Percentiles rank a stretch among this genome's conserved stretches.
These are phyloP conservation scores for Dissophora ornata DNA, from an alignment of 192 early-diverging fungal species.

Conservation along the genomic window DNA sequence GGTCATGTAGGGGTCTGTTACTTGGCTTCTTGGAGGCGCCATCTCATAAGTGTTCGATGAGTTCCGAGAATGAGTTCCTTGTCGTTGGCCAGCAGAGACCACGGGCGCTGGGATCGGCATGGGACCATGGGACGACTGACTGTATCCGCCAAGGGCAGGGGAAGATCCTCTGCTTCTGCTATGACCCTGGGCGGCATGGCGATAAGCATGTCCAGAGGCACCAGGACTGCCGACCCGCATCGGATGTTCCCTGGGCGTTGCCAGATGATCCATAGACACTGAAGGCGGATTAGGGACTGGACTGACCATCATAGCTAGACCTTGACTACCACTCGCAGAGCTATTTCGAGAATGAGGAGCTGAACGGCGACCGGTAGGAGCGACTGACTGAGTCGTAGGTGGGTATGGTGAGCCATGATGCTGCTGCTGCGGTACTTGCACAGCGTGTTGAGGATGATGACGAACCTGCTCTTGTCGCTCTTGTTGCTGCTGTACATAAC, in stretches of 20 bases:
- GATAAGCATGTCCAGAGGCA: constrained; percentile 12
- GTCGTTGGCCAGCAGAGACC: neutral
- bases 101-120: constrained; percentile 14
- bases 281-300: constrained; percentile 13
- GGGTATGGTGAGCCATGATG: constrained; percentile 9
- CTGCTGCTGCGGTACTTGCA: constrained; percentile 2
- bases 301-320: constrained; percentile 23
- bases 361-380: constrained; percentile 14
- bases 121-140: constrained; percentile 14
- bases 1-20: constrained; percentile 10
- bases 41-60: constrained; percentile 19
- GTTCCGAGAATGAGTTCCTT: constrained; percentile 24
- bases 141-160: constrained; percentile 21
- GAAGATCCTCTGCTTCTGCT: constrained; percentile 30
- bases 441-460: constrained; percentile 18
- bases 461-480: constrained; percentile 25
- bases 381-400: neutral
- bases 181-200: neutral
- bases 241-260: constrained; percentile 4
- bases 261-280: neutral
- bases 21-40: constrained; percentile 1
- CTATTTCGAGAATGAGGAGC: constrained; percentile 28
- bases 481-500: constrained; percentile 5
- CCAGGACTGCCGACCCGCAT: constrained; percentile 17
- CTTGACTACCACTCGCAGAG: constrained; percentile 21